Percentiles rank a stretch among this genome's conserved stretches.
These are phyloP conservation scores for Silybum marianum DNA, from an alignment of 129 eudicot genomes.

Conservation along the genomic window DNA sequence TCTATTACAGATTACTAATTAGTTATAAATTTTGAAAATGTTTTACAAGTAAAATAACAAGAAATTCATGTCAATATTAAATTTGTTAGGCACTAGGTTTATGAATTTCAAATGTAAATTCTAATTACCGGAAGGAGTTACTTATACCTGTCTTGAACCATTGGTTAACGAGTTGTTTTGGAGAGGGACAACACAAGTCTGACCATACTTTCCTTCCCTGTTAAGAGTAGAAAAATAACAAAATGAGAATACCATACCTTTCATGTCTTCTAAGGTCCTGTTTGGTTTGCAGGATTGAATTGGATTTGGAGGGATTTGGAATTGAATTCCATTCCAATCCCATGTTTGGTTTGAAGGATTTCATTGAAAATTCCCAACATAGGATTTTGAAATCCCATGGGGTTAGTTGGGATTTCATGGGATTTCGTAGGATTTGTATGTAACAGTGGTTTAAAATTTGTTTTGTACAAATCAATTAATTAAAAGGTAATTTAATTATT, in stretches of 20 bases:
- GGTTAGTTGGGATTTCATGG: no score
- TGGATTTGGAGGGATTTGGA: no score
- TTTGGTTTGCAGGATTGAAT: no score
- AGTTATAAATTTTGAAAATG: background rate
- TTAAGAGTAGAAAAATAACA: background rate
- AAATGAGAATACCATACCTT: slow-evolving; percentile 15
- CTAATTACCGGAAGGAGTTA: slow-evolving; percentile 1
- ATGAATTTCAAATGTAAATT: background rate
- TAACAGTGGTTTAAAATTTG: no score
- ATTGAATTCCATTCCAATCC: no score
- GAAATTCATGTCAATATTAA: background rate
- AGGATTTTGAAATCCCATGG: no score
- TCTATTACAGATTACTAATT: background rate
- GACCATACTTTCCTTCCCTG: slow-evolving; percentile 96
- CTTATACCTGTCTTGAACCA: slow-evolving; percentile 68
- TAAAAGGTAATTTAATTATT: no score
- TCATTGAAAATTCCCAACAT: no score
- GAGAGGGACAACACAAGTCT: slow-evolving; percentile 90
- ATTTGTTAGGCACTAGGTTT: background rate
- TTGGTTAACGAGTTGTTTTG: slow-evolving; percentile 62
- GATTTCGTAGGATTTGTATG: no score
- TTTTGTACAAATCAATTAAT: no score
- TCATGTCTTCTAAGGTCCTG: background rate
- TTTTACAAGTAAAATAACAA: background rate
- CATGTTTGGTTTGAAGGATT: no score